Conservation (phyloP, 108 stramenopile species). For the Fragilaria crotonensis region DNA sequence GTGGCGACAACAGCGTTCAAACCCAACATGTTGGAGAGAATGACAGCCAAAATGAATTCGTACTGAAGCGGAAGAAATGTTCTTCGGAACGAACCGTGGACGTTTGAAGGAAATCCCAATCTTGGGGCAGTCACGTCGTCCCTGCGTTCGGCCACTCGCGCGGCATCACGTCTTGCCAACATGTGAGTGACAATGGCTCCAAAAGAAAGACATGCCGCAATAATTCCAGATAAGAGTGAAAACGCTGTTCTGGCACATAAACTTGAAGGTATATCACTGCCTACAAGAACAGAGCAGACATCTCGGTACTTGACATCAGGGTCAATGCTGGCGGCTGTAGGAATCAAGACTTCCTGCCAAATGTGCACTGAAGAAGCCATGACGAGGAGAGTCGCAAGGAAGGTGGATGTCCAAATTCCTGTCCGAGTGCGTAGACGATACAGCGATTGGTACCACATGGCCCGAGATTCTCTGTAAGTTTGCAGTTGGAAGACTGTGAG, state of each 20-base stretch:
- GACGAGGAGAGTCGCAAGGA: constrained; percentile 22
- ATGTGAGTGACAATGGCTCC: constrained; percentile 25
- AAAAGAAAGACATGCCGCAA: constrained; percentile 12
- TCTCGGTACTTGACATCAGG: constrained; percentile 4
- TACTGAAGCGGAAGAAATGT: constrained; percentile 8
- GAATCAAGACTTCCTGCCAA: constrained; percentile 24
- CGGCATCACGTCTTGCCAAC: constrained; percentile 7
- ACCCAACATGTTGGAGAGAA: constrained; percentile 16
- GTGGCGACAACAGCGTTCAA: constrained; percentile 35
- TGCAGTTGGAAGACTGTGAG: neutral
- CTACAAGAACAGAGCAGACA: constrained; percentile 13
- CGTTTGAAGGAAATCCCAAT: neutral
- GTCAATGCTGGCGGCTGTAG: neutral
- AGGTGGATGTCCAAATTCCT: constrained; percentile 34
- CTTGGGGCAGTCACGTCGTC: neutral
- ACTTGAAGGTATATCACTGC: constrained; percentile 3
- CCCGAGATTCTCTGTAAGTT: neutral
- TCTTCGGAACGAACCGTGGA: neutral
- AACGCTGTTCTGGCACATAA: constrained; percentile 21
- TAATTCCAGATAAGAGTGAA: constrained; percentile 18
- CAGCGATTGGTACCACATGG: constrained; percentile 22
- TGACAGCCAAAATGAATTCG: constrained; percentile 26
- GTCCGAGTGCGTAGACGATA: constrained; percentile 27
- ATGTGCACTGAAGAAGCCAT: constrained; percentile 19
- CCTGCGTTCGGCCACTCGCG: neutral